Percentiles rank a stretch among this genome's conserved stretches.
Evolutionary conservation across 345 rosid species (phyloP).

Genomic region (Camelina neglecta): DNA sequence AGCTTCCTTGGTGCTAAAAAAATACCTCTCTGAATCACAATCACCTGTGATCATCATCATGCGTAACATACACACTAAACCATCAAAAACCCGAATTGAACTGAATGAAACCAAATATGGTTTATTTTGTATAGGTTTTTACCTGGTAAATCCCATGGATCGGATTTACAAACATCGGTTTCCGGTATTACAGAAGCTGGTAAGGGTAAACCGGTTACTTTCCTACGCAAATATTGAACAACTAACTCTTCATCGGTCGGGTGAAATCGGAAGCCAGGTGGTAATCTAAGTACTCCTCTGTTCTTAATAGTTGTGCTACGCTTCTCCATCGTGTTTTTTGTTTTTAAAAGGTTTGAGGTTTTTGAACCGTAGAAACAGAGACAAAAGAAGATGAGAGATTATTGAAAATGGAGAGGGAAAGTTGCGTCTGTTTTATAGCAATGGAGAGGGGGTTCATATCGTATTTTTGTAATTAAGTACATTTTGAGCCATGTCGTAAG

Average conservation of each 20-base stretch:
- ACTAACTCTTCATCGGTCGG: conserved; percentile 94
- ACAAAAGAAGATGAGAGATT: conserved; percentile 13
- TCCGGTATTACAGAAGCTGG: conserved; percentile 91
- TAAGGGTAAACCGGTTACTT: conserved; percentile 67
- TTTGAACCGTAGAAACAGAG: neutral
- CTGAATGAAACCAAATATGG: no score
- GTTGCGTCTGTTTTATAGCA: conserved; percentile 32
- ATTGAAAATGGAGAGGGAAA: conserved; percentile 22
- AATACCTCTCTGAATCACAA: conserved; percentile 83
- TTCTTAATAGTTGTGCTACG: conserved; percentile 58
- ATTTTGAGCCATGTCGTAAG: conserved; percentile 7
- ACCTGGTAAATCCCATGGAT: conserved; percentile 99
- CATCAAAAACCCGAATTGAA: neutral
- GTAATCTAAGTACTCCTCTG: conserved; percentile 64
- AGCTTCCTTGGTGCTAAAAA: conserved; percentile 84
- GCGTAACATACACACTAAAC: neutral
- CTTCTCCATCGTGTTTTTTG: conserved; percentile 54
- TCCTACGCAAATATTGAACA: conserved; percentile 70
- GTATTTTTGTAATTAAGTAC: neutral
- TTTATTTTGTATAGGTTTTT: neutral
- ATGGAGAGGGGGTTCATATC: conserved; percentile 13
- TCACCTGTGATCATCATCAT: conserved; percentile 56
- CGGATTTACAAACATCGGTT: conserved; percentile 85
- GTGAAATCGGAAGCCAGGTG: conserved; percentile 94
- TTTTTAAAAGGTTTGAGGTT: neutral